phyloP scores from a whole-genome alignment of 345 rosid genomes.

The Alliaria petiolata region DNA sequence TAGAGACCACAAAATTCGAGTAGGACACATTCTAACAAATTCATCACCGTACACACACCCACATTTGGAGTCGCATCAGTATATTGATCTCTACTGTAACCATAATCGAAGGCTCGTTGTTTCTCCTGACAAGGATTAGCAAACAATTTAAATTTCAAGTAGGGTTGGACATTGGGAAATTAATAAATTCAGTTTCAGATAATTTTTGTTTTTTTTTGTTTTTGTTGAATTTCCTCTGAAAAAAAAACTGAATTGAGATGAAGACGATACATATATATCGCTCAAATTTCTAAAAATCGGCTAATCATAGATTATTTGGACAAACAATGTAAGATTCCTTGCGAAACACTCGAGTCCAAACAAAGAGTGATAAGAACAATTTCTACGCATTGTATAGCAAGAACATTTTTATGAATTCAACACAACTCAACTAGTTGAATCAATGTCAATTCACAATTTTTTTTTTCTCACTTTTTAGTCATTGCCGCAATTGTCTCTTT shows the following conservation, averaged over 20 bases:
- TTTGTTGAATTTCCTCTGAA: too few species aligned
- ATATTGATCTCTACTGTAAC: not conserved
- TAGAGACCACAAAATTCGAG: conserved; percentile 13
- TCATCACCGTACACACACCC: not conserved
- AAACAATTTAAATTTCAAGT: not conserved
- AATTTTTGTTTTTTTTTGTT: too few species aligned
- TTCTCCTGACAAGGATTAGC: conserved; percentile 12
- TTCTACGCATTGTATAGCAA: too few species aligned
- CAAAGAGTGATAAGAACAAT: too few species aligned
- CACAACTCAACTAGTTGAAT: too few species aligned
- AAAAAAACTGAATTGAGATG: too few species aligned
- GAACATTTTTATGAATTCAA: too few species aligned
- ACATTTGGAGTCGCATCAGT: not conserved
- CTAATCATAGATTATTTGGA: not conserved
- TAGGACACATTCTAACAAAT: conserved; percentile 7
- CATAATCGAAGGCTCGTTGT: not conserved
- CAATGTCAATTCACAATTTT: too few species aligned
- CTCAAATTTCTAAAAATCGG: not conserved
- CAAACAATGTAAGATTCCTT: too few species aligned
- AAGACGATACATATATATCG: not conserved
- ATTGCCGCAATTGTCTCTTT: too few species aligned
- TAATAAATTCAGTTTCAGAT: not conserved
- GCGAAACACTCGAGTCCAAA: too few species aligned
- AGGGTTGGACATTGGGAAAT: not conserved
- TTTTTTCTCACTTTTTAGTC: too few species aligned